A percentile compares a stretch with the other conserved stretches of the same genome.
These are phyloP conservation scores for Arctium minus DNA, from an alignment of 129 eudicot species.

Conservation along the genomic window DNA sequence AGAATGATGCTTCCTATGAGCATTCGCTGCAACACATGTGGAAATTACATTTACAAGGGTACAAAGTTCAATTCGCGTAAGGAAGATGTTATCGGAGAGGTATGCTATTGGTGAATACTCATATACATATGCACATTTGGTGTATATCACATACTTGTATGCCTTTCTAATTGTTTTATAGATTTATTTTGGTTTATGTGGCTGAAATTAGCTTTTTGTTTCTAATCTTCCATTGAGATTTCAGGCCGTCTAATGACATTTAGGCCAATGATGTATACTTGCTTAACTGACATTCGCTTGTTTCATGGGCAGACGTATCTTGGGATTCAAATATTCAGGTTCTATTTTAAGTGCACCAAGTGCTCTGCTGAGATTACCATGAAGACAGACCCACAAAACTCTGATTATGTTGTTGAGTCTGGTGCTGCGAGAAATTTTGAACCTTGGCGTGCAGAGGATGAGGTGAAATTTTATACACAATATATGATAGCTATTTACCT, in stretches of 20 bases:
- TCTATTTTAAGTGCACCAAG: constrained; percentile 72
- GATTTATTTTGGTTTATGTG: not conserved
- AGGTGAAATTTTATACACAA: constrained; percentile 30
- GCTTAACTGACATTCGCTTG: not conserved
- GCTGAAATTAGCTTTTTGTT: not conserved
- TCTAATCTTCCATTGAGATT: not conserved
- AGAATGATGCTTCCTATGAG: constrained; percentile 97
- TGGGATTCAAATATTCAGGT: constrained; percentile 76
- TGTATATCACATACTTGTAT: not conserved
- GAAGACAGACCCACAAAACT: constrained; percentile 81
- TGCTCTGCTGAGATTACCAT: constrained; percentile 66
- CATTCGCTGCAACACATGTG: constrained; percentile 65
- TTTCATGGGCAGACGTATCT: constrained; percentile 54
- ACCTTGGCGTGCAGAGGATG: constrained; percentile 74
- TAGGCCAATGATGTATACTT: not conserved
- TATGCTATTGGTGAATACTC: not conserved
- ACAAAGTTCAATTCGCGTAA: constrained; percentile 77
- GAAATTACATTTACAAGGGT: constrained; percentile 66
- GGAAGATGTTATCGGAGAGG: constrained; percentile 77
- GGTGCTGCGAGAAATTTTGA: constrained; percentile 71
- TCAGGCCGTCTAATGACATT: no score
- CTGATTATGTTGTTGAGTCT: constrained; percentile 63
- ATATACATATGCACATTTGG: not conserved
- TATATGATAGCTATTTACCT: not conserved
- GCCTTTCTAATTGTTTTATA: no score